Evolutionary conservation across 805 yeast species (phyloP), one percentile per base, ranked within the genome.

Genomic region (Deakozyma indianensis): DNA sequence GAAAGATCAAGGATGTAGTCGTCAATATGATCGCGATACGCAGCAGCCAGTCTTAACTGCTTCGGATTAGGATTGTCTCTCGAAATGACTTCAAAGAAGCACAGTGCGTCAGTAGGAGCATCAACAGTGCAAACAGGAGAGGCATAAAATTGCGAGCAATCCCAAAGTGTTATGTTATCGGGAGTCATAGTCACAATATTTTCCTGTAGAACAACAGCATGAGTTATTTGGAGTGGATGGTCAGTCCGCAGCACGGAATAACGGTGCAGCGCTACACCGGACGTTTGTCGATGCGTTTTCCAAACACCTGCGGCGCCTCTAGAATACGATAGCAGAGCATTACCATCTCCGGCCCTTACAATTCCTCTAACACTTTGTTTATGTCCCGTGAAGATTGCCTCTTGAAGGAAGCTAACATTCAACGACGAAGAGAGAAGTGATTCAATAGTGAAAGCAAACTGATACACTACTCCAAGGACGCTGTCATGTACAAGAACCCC

Each of bases 301-400:
- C 90, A 81, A 2, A 81, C 60, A 40, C 71, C 38, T n/a, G 38
- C 38, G 9, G 18, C 38, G 18, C 18, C 38, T 7, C 38, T 14
- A 5, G 38, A 32, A n/a, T 32, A 60, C 1, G 86, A 74, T 9
- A 82, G 58, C 49, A 79, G 58, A 0, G 82, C 71, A 23, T 69
- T 65, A 28, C 88, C 90, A 54, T 77, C 75, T 4, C 76, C 65
- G 1, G 94, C 81, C 53, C 87, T 75, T 16, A 75, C 65, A 2
- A 88, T 60, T 43, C 69, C 71, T 51, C 74, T 76, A 21, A 88
- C 78, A 0, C 95, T 83, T 56, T 87, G 87, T 46, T 77, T 73
- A 57, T 87, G 96, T 1, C 97, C 97, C 1, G 94, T 85, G 45
- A 80, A 74, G 52, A 81, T 78, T 50, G 49, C 41, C n/a, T 41